Conservation (phyloP, 495 filamentous ascomycete species). For the Sordaria brevicollis region DNA sequence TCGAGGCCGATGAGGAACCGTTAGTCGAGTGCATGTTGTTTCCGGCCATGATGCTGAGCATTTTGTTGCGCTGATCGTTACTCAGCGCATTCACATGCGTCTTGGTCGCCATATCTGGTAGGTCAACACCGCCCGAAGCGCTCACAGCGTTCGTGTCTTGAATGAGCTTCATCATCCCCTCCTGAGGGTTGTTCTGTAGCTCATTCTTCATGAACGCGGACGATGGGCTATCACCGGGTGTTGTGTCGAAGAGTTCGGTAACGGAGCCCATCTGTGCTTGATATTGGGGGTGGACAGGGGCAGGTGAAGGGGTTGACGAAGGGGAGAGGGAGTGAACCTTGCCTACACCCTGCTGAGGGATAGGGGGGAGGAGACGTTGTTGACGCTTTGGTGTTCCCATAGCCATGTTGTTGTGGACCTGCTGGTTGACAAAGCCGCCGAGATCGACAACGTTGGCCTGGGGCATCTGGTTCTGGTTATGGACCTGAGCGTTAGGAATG, state of each 20-base stretch:
- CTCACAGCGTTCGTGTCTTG: conserved; percentile 63
- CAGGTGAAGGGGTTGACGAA: conserved; percentile 16
- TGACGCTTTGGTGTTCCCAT: conserved; percentile 33
- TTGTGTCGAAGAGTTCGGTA: conserved; percentile 37
- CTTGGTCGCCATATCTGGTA: conserved; percentile 69
- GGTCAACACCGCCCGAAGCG: conserved; percentile 44
- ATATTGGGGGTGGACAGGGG: conserved; percentile 7
- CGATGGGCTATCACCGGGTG: conserved; percentile 26
- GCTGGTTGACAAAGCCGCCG: conserved; percentile 48
- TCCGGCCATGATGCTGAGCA: conserved; percentile 68
- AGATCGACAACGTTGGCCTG: conserved; percentile 66
- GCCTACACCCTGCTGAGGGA: conserved; percentile 24
- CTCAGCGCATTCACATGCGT: conserved; percentile 53
- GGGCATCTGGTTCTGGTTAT: conserved; percentile 32
- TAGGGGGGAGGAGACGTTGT: conserved; percentile 36
- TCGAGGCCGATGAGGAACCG: not conserved
- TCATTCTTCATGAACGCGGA: conserved; percentile 35
- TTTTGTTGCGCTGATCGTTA: conserved; percentile 63
- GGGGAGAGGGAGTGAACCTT: conserved; percentile 20
- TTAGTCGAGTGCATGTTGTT: conserved; percentile 1
- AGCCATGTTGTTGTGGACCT: conserved; percentile 25
- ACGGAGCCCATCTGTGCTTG: conserved; percentile 31
- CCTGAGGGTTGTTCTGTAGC: conserved; percentile 42
- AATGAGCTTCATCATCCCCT: conserved; percentile 82
- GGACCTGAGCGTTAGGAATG: conserved; percentile 43